Conservation (phyloP, 2,329 filamentous ascomycete species). For the Rhynchosporium secalis region DNA sequence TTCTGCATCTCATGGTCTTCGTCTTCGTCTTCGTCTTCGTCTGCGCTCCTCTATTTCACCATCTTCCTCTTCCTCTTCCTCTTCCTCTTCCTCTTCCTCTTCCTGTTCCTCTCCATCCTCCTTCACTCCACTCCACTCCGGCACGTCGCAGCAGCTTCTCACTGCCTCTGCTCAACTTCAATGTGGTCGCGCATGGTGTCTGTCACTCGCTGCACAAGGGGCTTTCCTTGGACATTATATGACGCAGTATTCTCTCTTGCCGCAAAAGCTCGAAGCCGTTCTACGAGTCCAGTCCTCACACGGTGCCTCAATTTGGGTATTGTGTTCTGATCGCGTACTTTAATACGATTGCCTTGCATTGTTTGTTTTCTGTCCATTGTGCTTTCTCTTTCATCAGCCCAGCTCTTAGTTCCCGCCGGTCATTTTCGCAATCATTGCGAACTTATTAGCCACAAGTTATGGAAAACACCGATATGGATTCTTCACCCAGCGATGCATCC, state of each 20-base stretch:
- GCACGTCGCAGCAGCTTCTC: constrained; percentile 19
- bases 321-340: constrained; percentile 33
- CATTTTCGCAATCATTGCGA: constrained; percentile 13
- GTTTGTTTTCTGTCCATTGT: constrained; percentile 31
- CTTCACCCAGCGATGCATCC: constrained; percentile 31
- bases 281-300: constrained; percentile 24
- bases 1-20: constrained; percentile 6
- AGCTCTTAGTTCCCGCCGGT: constrained; percentile 19
- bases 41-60: no score
- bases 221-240: constrained; percentile 27
- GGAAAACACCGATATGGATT: constrained; percentile 28
- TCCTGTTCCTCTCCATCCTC: constrained; percentile 1
- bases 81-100: neutral
- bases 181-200: constrained; percentile 29
- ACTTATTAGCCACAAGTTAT: constrained; percentile 14
- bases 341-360: constrained; percentile 32
- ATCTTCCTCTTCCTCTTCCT: no score
- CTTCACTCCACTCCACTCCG: constrained; percentile 20
- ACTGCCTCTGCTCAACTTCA: constrained; percentile 25
- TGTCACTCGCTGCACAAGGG: constrained; percentile 24
- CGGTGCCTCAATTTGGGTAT: constrained; percentile 30
- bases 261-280: constrained; percentile 26
- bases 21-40: neutral
- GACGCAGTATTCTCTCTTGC: constrained; percentile 25
- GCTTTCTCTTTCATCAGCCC: constrained; percentile 25